Evolutionary conservation across 1,284 basidiomycete genomes (phyloP).

Genomic region (Microbotryomycetes sp.): DNA sequence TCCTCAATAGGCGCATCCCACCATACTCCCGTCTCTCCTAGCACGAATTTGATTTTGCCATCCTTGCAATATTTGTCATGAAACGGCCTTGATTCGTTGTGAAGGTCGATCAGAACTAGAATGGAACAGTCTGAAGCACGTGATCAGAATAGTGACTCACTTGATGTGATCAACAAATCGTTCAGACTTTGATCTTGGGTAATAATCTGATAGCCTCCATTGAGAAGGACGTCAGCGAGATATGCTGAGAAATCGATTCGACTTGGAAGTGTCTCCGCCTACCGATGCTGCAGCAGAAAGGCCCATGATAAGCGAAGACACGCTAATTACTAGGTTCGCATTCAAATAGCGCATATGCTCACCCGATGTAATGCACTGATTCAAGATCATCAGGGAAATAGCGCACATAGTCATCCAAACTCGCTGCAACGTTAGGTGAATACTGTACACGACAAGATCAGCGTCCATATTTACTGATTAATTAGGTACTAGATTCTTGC

Average conservation of each 20-base stretch:
- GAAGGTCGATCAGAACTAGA: too few relatives aligned
- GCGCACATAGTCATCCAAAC: conserved; percentile 14
- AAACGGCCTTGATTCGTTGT: too few relatives aligned
- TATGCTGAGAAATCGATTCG: too few relatives aligned
- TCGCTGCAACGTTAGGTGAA: conserved; percentile 32
- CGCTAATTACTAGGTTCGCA: conserved; percentile 24
- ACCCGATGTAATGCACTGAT: conserved; percentile 34
- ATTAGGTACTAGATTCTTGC: conserved; percentile 10
- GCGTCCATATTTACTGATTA: conserved; percentile 23
- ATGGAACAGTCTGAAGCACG: too few relatives aligned
- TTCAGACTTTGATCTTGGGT: conserved; percentile 21
- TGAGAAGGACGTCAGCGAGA: too few relatives aligned
- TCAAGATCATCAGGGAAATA: conserved; percentile 29
- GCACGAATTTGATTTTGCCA: conserved; percentile 33
- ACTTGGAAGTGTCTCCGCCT: too few relatives aligned
- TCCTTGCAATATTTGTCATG: conserved; percentile 36
- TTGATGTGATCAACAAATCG: conserved; percentile 38
- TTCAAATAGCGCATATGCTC: conserved; percentile 30
- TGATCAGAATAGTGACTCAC: too few relatives aligned
- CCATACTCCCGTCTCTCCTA: conserved; percentile 38
- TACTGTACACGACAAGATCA: conserved; percentile 30
- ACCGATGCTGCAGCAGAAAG: too few relatives aligned
- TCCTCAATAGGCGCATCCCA: conserved; percentile 22
- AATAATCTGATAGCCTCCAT: too few relatives aligned
- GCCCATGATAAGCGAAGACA: not conserved